Evolutionary conservation across 306 rosid genomes (phyloP).

Genomic region (Quercus aquifolioides): DNA sequence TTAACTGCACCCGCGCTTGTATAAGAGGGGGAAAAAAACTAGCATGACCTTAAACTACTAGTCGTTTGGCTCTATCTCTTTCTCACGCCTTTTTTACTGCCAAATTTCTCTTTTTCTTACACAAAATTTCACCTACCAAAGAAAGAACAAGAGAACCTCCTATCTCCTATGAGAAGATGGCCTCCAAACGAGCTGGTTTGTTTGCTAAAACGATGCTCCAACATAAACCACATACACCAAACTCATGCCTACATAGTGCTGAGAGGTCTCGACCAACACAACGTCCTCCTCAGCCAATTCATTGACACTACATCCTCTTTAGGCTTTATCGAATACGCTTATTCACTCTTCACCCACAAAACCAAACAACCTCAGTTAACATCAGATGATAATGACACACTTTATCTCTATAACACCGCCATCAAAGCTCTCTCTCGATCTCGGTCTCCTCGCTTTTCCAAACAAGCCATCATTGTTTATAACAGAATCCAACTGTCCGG

Average conservation of each 20-base stretch:
- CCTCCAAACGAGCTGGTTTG: constrained; percentile 6
- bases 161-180: too few species aligned
- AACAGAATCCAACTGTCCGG: constrained; percentile 20
- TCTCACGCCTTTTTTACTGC: too few species aligned
- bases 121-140: too few species aligned
- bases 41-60: too few species aligned
- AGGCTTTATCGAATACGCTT: constrained; percentile 37
- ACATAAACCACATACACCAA: constrained; percentile 41
- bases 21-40: too few species aligned
- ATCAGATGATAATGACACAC: not conserved
- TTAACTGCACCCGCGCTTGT: too few species aligned
- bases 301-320: constrained; percentile 43
- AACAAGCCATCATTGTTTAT: constrained; percentile 32
- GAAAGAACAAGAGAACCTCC: too few species aligned
- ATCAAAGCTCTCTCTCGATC: constrained; percentile 44
- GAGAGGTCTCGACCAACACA: constrained; percentile 38
- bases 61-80: too few species aligned
- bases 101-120: too few species aligned
- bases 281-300: constrained; percentile 42
- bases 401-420: constrained; percentile 35
- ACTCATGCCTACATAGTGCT: constrained; percentile 43
- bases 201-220: constrained; percentile 20
- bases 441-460: constrained; percentile 12
- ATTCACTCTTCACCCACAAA: constrained; percentile 34
- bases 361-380: constrained; percentile 2